Evolutionary conservation across 2,329 filamentous ascomycete genomes (phyloP), one percentile per base, ranked within the genome.

Genomic region (Botrytis cinerea): DNA sequence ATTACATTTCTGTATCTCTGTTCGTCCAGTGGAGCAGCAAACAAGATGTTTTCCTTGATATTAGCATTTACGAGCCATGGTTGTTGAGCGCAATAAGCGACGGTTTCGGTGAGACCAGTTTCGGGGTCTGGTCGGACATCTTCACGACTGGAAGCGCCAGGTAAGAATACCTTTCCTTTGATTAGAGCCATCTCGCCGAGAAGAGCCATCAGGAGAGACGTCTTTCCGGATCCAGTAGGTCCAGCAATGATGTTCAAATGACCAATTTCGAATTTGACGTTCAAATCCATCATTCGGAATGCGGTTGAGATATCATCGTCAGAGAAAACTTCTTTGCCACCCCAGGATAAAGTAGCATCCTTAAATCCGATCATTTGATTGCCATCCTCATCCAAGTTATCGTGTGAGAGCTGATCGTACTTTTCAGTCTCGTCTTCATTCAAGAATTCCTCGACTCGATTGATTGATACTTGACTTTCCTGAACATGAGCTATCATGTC

Each of bases 401-500:
- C 89, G 43, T 89, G 85, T 20, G 91, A 89, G 1, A 99, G 87
- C 80, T 98, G 96, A 54, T 89, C 86, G 80, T 98, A 98, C 82
- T 99, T 99, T 74, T 97, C 94, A 0, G 96, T 99, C 84, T 99
- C 96, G 12, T 96, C 94, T 81, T 99, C 96, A 73, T 88, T 91
- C 60, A 99, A 83, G 79, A 98, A 99, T 78, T 97, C 93, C 80
- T 99, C 95, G 12, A 99, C 93, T 85, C 96, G 95, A 80, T 98
- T 95, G 70, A 99, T 91, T 0, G 96, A 99, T 32, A 99, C 95
- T 84, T 97, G 97, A 38, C 95, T 93, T 83, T 99, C 96, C 84
- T 98, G 94, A 6, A 99, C 95, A 83, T 98, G 96, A 18, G 96
- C 96, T 80, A 98, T 92, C 96, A 99, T 99, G 82, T 99, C 96